phyloP scores from a whole-genome alignment of 2,329 filamentous ascomycete genomes.

The Daldinia sp. region DNA sequence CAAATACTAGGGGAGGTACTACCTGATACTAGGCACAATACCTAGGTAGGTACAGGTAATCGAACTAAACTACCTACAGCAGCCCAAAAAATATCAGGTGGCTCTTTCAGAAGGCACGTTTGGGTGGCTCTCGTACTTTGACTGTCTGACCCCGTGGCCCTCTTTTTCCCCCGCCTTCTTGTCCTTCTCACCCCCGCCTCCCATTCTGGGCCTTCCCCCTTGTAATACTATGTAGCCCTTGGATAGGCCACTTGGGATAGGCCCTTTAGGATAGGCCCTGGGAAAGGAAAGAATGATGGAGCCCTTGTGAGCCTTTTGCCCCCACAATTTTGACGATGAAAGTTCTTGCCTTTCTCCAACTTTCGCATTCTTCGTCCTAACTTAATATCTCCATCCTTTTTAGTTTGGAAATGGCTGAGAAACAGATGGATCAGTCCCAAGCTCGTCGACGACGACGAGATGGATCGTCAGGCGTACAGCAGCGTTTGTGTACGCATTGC shows the following conservation, averaged over 20 bases:
- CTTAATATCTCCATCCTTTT: constrained; percentile 27
- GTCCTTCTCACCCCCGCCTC: constrained; percentile 10
- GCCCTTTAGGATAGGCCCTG: not conserved
- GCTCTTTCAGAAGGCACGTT: constrained; percentile 5
- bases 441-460: constrained; percentile 50
- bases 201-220: constrained; percentile 13
- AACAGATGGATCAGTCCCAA: constrained; percentile 49
- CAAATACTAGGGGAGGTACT: not conserved
- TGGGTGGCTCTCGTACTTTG: constrained; percentile 36
- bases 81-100: constrained; percentile 4
- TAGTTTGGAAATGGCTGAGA: constrained; percentile 47
- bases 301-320: constrained; percentile 40
- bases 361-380: constrained; percentile 37
- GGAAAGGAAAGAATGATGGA: not conserved
- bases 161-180: constrained; percentile 27
- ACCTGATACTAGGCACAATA: not conserved
- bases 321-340: constrained; percentile 44
- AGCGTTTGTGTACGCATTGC: constrained; percentile 57
- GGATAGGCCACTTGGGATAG: not conserved
- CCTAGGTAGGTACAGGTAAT: not conserved
- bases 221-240: not conserved
- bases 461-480: constrained; percentile 48
- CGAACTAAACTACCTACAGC: constrained; percentile 1
- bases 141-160: constrained; percentile 41
- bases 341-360: constrained; percentile 44